Base-by-base conservation (phyloP, 2,329 filamentous ascomycete species). In the Epichloe uncinata region DNA sequence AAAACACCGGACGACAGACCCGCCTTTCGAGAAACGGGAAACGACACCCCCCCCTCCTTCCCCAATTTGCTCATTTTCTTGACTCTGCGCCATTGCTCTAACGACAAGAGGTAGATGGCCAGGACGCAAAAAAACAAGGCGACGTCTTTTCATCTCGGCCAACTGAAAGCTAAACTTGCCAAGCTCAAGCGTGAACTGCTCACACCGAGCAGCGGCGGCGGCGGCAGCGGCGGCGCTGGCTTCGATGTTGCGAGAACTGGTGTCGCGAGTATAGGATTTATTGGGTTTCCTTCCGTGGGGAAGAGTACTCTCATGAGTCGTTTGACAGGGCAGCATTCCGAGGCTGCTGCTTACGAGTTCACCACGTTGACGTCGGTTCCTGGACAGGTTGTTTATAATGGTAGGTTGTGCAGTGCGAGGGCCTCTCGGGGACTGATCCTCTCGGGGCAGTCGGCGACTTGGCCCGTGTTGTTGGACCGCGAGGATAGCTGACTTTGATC, bases 171-270 rank as follows among this genome's bases (percentile, higher is more conserved):
- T 57, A 98, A 98, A 72, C 81, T 98, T 63, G 91, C 93, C 45
- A 98, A 98, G 74, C 77, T 98, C 62, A 97, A 96, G 77, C 82
- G 88, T 65, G 93, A 98, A 70, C 81, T 98, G 46, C 77, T 98
- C 58, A 95, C 87, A 41, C 93, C 93, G 18, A 77, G 81, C 40
- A 40, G 48, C 8, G 77, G 87, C 46, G 86, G 90, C 46, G 88
- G 90, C 51, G 90, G 91, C 50, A 90, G 86, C 51, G 89, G 82
- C 55, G 87, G 86, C 65, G 73, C 85, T 53, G 93, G 93, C 52
- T 98, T 98, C 75, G 93, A 98, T 73, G 93, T 98, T 56, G 93
- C 93, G 54, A 84, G 93, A 68, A 98, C 93, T 47, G 93, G 93
- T 75, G 93, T 97, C 56, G 93, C 93, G 57, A 95, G 87, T 74